A percentile compares a stretch with the other conserved stretches of the same genome.
These are phyloP conservation scores for Fusarium sterilihyphosum DNA, from an alignment of 2,329 filamentous ascomycete species.

Conservation along the genomic window DNA sequence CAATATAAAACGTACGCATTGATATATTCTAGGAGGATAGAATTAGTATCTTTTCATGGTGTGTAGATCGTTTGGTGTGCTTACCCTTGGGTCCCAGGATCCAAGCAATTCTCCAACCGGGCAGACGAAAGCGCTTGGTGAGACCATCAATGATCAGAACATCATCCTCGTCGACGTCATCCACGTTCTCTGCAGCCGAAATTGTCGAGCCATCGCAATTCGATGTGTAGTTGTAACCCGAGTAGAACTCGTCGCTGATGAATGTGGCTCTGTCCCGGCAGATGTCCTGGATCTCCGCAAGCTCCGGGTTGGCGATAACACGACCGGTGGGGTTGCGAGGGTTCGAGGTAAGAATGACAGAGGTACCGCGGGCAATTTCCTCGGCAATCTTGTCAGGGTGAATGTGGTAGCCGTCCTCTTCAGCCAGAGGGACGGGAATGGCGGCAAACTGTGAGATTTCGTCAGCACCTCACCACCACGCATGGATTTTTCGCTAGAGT, in stretches of 20 bases:
- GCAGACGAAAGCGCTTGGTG: constrained; percentile 95
- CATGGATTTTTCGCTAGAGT: background rate
- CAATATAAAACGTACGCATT: background rate
- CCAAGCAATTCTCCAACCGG: constrained; percentile 97
- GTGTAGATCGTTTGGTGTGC: constrained; percentile 7
- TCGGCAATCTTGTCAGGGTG: constrained; percentile 92
- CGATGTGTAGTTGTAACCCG: constrained; percentile 90
- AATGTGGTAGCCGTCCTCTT: constrained; percentile 91
- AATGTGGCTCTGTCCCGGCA: constrained; percentile 90
- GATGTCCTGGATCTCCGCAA: constrained; percentile 91
- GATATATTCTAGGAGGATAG: background rate
- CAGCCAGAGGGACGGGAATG: constrained; percentile 84
- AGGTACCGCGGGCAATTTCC: constrained; percentile 85
- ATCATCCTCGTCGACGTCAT: constrained; percentile 89
- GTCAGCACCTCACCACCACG: background rate
- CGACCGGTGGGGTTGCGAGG: constrained; percentile 93
- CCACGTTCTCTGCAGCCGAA: constrained; percentile 73
- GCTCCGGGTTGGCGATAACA: constrained; percentile 84
- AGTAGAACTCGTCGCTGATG: constrained; percentile 97
- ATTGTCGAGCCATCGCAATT: constrained; percentile 92
- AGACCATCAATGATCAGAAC: constrained; percentile 95
- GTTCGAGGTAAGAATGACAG: constrained; percentile 93
- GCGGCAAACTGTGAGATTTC: constrained; percentile 68
- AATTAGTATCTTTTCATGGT: background rate
- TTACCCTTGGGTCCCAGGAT: constrained; percentile 85